Percentiles rank a stretch among this genome's conserved stretches.
Conservation (phyloP, 805 yeast species). For the Myxozyma sirexii region DNA sequence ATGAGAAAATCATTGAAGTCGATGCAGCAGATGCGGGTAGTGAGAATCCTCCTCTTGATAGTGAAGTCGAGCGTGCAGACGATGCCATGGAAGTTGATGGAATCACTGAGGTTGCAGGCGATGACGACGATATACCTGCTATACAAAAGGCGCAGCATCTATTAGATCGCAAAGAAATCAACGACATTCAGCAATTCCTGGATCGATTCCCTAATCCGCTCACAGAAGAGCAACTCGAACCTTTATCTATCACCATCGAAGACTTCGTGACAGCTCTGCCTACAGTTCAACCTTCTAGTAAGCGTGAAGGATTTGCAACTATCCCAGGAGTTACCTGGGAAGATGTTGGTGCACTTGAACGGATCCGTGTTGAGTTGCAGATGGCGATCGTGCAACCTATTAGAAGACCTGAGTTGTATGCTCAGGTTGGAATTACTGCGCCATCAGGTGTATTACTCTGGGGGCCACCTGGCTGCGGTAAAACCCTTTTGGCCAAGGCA, state of each 20-base stretch:
- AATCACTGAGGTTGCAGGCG: slow-evolving; percentile 39
- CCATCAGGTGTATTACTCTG: slow-evolving; percentile 96
- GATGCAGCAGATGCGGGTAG: slow-evolving; percentile 12
- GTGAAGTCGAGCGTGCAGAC: slow-evolving; percentile 1
- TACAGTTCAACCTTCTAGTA: slow-evolving; percentile 93
- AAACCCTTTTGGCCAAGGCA: slow-evolving; percentile 92
- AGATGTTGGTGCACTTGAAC: slow-evolving; percentile 84
- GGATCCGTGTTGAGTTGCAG: slow-evolving; percentile 84
- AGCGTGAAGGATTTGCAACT: slow-evolving; percentile 97
- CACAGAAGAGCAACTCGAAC: slow-evolving; percentile 71
- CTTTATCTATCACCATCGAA: slow-evolving; percentile 71
- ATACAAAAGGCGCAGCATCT: slow-evolving; percentile 25
- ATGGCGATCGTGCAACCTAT: slow-evolving; percentile 98
- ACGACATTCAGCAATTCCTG: slow-evolving; percentile 74
- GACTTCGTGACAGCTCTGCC: slow-evolving; percentile 89
- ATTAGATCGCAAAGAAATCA: slow-evolving; percentile 15
- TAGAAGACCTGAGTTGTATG: slow-evolving; percentile 84
- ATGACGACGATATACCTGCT: slow-evolving; percentile 39
- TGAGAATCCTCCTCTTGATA: neutral
- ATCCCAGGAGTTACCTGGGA: slow-evolving; percentile 98
- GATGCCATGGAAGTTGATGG: slow-evolving; percentile 43
- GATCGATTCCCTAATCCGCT: slow-evolving; percentile 77
- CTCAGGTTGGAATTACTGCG: slow-evolving; percentile 89
- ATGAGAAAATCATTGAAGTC: slow-evolving; percentile 12
- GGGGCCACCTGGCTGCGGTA: slow-evolving; percentile 99